phyloP scores from a whole-genome alignment of 768 basidiomycete genomes.

The Coprinopsis marcescibilis region DNA sequence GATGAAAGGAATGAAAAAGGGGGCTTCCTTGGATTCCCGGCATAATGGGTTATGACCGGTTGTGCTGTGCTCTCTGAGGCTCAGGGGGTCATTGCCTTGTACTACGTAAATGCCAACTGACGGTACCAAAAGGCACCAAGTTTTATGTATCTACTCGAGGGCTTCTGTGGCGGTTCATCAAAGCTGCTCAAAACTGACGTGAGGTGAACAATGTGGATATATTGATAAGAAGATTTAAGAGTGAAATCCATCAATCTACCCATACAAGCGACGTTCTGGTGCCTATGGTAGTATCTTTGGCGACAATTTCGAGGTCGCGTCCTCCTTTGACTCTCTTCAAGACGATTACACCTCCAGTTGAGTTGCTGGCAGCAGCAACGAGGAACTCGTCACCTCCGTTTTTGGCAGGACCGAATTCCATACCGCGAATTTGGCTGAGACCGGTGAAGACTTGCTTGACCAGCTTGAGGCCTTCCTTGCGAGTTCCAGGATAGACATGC shows the following conservation, averaged over 20 bases:
- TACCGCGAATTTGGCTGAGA: conserved; percentile 53
- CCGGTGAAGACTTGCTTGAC: conserved; percentile 21
- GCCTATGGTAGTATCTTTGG: conserved; percentile 45
- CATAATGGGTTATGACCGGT: too few relatives aligned
- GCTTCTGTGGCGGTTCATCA: too few relatives aligned
- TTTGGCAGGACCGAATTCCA: conserved; percentile 48
- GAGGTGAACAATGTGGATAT: too few relatives aligned
- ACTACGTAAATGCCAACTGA: too few relatives aligned
- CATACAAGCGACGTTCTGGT: conserved; percentile 51
- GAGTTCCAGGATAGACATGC: conserved; percentile 25
- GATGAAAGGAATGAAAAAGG: too few relatives aligned
- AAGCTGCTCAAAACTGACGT: too few relatives aligned
- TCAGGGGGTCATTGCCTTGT: too few relatives aligned
- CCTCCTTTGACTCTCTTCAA: conserved; percentile 51
- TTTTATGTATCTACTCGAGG: too few relatives aligned
- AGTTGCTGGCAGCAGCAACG: conserved; percentile 48
- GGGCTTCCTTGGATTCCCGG: too few relatives aligned
- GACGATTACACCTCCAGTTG: conserved; percentile 51
- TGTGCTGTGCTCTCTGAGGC: too few relatives aligned
- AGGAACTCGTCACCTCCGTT: conserved; percentile 44
- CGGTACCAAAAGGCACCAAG: too few relatives aligned
- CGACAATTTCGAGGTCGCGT: conserved; percentile 44
- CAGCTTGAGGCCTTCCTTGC: conserved; percentile 18
- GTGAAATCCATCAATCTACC: conserved; percentile 19
- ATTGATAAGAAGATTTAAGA: too few relatives aligned